phyloP scores from a whole-genome alignment of 345 rosid genomes.

The Trapa bicornis region DNA sequence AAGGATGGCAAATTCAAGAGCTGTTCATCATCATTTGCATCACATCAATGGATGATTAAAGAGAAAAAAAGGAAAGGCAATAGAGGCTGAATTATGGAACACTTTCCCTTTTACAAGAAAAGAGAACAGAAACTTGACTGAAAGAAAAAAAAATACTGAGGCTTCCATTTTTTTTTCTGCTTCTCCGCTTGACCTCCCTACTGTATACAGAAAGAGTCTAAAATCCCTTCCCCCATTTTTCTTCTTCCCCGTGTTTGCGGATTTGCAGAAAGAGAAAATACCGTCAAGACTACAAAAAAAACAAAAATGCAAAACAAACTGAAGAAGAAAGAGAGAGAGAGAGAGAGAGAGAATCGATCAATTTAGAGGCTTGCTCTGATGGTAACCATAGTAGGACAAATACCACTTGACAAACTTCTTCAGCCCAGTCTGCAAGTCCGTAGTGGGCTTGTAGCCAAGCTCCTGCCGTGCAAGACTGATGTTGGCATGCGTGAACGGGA shows the following conservation, averaged over 20 bases:
- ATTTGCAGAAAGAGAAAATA: neutral
- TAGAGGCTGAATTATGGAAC: no score
- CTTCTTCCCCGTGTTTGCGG: neutral
- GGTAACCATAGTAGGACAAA: conserved; percentile 23
- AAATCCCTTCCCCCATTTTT: neutral
- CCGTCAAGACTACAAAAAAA: neutral
- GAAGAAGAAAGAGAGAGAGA: no score
- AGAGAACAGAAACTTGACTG: no score
- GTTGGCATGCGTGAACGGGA: conserved; percentile 27
- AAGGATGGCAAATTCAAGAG: no score
- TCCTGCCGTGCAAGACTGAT: conserved; percentile 16
- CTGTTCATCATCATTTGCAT: no score
- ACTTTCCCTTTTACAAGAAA: no score
- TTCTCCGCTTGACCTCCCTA: neutral
- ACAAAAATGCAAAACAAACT: neutral
- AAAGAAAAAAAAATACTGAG: no score
- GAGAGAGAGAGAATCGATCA: neutral
- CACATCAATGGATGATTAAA: no score
- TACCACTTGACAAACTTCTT: conserved; percentile 29
- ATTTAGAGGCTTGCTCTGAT: conserved; percentile 14
- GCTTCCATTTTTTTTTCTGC: no score
- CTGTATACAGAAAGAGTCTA: neutral
- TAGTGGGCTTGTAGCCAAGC: conserved; percentile 25
- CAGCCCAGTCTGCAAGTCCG: conserved; percentile 25
- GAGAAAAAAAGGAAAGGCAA: no score